phyloP scores from a whole-genome alignment of 768 basidiomycete species.

The Auriculariales sp. region DNA sequence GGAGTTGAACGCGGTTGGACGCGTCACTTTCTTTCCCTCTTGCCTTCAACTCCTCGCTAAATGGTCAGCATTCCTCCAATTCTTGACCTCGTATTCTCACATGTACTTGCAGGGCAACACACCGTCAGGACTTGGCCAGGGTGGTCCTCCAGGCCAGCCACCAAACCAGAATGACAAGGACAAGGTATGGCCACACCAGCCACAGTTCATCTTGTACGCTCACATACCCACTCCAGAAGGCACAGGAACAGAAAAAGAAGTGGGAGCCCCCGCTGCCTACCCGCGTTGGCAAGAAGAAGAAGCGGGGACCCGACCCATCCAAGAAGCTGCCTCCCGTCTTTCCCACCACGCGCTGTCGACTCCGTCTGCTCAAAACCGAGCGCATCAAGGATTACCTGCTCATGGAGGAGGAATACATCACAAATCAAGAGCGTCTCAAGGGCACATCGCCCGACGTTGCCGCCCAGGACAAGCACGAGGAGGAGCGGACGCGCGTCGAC shows the following conservation, averaged over 20 bases:
- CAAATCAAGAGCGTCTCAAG: conserved; percentile 82
- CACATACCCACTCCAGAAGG: conserved; percentile 11
- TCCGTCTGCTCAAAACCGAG: conserved; percentile 91
- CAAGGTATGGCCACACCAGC: conserved; percentile 11
- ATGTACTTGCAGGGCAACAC: conserved; percentile 45
- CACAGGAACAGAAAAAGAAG: conserved; percentile 71
- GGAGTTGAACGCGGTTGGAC: background rate
- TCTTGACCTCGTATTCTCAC: background rate
- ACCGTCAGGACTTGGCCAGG: conserved; percentile 41
- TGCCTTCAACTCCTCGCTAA: background rate
- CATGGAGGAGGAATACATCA: conserved; percentile 88
- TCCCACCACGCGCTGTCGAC: conserved; percentile 88
- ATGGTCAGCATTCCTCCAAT: background rate
- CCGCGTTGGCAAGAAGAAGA: conserved; percentile 93
- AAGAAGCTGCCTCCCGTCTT: conserved; percentile 85
- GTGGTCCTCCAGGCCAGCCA: conserved; percentile 23
- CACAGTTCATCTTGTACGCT: background rate
- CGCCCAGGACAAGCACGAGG: conserved; percentile 89
- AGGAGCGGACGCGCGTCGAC: conserved; percentile 86
- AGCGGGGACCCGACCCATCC: conserved; percentile 79
- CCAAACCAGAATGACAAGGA: conserved; percentile 31
- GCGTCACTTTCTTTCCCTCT: background rate
- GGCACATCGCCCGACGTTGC: conserved; percentile 78
- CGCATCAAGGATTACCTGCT: conserved; percentile 96
- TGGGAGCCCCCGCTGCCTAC: conserved; percentile 98